These are phyloP conservation scores for Laburnicola sp. DNA, from an alignment of 2,329 filamentous ascomycete species.

Conservation along the genomic window DNA sequence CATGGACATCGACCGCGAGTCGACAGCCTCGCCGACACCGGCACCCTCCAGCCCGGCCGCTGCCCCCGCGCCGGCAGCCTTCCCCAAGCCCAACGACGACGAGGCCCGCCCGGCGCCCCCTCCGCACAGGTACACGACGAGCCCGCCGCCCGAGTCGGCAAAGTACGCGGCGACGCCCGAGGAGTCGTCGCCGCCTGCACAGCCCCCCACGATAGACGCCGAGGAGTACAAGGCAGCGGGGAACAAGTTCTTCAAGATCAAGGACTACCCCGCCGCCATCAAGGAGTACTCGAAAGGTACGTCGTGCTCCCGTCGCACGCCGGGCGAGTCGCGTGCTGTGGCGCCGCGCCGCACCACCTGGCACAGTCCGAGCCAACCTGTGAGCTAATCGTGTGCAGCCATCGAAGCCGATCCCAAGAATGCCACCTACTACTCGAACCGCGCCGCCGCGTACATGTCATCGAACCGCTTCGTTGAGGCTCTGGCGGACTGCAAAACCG, in stretches of 20 bases:
- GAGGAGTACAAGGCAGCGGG: slow-evolving; percentile 90
- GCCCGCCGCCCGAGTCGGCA: slow-evolving; percentile 50
- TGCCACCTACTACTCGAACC: slow-evolving; percentile 89
- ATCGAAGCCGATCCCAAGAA: slow-evolving; percentile 85
- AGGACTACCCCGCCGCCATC: slow-evolving; percentile 84
- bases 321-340: slow-evolving; percentile 18
- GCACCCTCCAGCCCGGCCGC: slow-evolving; percentile 53
- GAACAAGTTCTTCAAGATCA: slow-evolving; percentile 96
- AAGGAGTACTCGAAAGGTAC: slow-evolving; percentile 93
- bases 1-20: slow-evolving; percentile 77
- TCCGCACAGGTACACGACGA: slow-evolving; percentile 64
- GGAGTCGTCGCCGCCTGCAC: slow-evolving; percentile 44
- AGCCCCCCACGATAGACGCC: slow-evolving; percentile 68
- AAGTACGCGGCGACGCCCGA: slow-evolving; percentile 45
- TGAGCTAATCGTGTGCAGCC: slow-evolving; percentile 58
- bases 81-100: slow-evolving; percentile 56
- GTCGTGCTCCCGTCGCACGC: slow-evolving; percentile 31
- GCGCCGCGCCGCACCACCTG: slow-evolving; percentile 15
- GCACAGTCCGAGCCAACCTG: slow-evolving; percentile 14
- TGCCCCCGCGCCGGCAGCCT: slow-evolving; percentile 49
- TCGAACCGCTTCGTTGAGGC: slow-evolving; percentile 77
- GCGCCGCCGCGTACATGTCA: slow-evolving; percentile 91
- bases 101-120: slow-evolving; percentile 65
- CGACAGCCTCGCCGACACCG: slow-evolving; percentile 59
- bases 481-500: slow-evolving; percentile 81